A percentile compares a stretch with the other conserved stretches of the same genome.
phyloP scores from a whole-genome alignment of 176 grass and related monocot species.

The Phragmites australis region DNA sequence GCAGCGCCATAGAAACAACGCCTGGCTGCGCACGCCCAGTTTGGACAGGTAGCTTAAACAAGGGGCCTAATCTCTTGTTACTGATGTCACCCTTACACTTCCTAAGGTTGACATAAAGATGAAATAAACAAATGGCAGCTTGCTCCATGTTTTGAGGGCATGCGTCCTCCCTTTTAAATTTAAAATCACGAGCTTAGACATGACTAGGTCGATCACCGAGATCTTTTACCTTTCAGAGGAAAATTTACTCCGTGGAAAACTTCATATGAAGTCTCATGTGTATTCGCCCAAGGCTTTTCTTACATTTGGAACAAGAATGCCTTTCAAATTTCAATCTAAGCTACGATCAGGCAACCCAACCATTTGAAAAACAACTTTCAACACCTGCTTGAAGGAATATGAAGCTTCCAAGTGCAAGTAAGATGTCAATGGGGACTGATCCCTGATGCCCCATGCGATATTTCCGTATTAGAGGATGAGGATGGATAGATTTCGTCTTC shows the following conservation, averaged over 20 bases:
- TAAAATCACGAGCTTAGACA: slow-evolving; percentile 39
- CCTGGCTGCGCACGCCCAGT: slow-evolving; percentile 33
- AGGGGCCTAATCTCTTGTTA: slow-evolving; percentile 48
- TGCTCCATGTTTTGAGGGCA: slow-evolving; percentile 88
- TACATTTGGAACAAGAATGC: not conserved
- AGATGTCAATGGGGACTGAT: no score
- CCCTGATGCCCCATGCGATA: no score
- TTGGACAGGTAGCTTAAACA: slow-evolving; percentile 49
- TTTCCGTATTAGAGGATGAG: no score
- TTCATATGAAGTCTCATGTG: not conserved
- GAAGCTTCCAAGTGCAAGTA: slow-evolving; percentile 12
- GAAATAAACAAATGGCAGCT: slow-evolving; percentile 47
- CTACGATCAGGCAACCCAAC: not conserved
- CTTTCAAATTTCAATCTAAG: not conserved
- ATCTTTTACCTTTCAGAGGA: slow-evolving; percentile 25
- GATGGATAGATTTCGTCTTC: no score
- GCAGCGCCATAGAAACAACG: slow-evolving; percentile 2
- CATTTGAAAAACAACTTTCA: not conserved
- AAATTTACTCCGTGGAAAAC: slow-evolving; percentile 13
- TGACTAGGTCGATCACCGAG: slow-evolving; percentile 31
- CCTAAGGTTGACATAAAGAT: slow-evolving; percentile 57
- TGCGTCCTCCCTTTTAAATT: slow-evolving; percentile 50
- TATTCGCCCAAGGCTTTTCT: not conserved
- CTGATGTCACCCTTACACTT: slow-evolving; percentile 70
- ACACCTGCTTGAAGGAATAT: slow-evolving; percentile 19